phyloP scores from a whole-genome alignment of 805 yeast species.

The Candida rishiriensis region DNA sequence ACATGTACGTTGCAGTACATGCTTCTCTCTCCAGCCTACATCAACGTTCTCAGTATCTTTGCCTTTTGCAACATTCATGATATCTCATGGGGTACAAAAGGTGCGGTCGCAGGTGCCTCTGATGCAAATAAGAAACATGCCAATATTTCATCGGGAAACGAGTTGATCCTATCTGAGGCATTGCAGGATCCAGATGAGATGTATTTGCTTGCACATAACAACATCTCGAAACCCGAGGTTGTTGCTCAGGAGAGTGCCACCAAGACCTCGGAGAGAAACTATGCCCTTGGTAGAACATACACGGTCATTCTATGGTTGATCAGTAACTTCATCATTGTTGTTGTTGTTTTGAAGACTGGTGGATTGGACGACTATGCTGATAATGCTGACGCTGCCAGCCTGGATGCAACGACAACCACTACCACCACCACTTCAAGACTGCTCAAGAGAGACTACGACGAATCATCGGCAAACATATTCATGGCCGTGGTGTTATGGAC shows the following conservation, averaged over 20 bases:
- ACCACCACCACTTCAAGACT: slow-evolving; percentile 23
- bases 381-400: slow-evolving; percentile 12
- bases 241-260: slow-evolving; percentile 35
- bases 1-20: slow-evolving; percentile 82
- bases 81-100: slow-evolving; percentile 96
- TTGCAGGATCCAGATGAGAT: slow-evolving; percentile 28
- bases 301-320: slow-evolving; percentile 87
- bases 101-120: slow-evolving; percentile 52
- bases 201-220: slow-evolving; percentile 22
- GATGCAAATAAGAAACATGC: slow-evolving; percentile 63
- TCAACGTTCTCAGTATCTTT: slow-evolving; percentile 84
- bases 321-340: slow-evolving; percentile 73
- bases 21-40: slow-evolving; percentile 78
- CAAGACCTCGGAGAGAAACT: slow-evolving; percentile 50
- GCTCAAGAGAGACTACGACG: slow-evolving; percentile 17
- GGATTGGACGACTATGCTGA: slow-evolving; percentile 50
- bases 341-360: slow-evolving; percentile 77
- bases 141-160: slow-evolving; percentile 11
- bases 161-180: slow-evolving; percentile 25
- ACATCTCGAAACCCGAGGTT: slow-evolving; percentile 37
- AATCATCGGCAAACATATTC: slow-evolving; percentile 39
- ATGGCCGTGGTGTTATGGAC: slow-evolving; percentile 86
- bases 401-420: slow-evolving; percentile 9
- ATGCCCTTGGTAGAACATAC: slow-evolving; percentile 82
- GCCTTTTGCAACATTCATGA: slow-evolving; percentile 95